Conservation (phyloP, 768 basidiomycete species). For the Rhodotorula paludigena region DNA sequence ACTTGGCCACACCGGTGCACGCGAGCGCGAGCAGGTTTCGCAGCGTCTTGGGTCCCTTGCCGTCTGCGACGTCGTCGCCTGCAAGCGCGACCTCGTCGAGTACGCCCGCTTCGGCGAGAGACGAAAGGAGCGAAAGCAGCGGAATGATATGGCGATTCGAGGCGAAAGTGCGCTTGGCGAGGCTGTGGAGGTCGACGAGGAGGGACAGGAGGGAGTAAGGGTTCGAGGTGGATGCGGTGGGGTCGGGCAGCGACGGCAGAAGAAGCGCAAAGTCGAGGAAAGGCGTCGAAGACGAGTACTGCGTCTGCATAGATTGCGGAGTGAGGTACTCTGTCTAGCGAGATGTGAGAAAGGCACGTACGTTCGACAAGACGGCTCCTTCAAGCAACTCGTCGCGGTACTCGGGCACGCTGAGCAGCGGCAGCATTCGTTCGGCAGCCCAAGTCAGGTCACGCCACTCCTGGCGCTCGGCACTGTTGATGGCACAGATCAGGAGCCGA, state of each 20-base stretch:
- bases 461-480: constrained; percentile 51
- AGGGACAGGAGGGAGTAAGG: constrained; percentile 55
- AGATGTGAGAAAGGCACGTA: background rate
- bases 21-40: constrained; percentile 56
- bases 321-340: constrained; percentile 44
- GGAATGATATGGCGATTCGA: constrained; percentile 77
- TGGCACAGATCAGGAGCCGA: constrained; percentile 47
- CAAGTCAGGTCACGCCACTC: constrained; percentile 22
- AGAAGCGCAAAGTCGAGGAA: constrained; percentile 48
- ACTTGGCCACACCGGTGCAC: constrained; percentile 59
- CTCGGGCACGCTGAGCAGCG: constrained; percentile 11
- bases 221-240: constrained; percentile 60
- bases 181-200: constrained; percentile 57
- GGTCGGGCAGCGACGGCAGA: constrained; percentile 62
- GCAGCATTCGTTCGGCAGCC: constrained; percentile 22
- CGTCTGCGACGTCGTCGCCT: constrained; percentile 16
- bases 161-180: constrained; percentile 56
- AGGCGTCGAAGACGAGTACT: constrained; percentile 35
- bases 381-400: constrained; percentile 24
- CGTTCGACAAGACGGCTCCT: constrained; percentile 20
- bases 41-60: constrained; percentile 43
- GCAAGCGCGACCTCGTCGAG: constrained; percentile 47
- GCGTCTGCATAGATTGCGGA: constrained; percentile 28
- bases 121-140: constrained; percentile 66
- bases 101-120: constrained; percentile 65